A percentile compares a stretch with the other conserved stretches of the same genome.
Evolutionary conservation across 2,329 filamentous ascomycete species (phyloP).

Genomic region (Fusarium hostae): DNA sequence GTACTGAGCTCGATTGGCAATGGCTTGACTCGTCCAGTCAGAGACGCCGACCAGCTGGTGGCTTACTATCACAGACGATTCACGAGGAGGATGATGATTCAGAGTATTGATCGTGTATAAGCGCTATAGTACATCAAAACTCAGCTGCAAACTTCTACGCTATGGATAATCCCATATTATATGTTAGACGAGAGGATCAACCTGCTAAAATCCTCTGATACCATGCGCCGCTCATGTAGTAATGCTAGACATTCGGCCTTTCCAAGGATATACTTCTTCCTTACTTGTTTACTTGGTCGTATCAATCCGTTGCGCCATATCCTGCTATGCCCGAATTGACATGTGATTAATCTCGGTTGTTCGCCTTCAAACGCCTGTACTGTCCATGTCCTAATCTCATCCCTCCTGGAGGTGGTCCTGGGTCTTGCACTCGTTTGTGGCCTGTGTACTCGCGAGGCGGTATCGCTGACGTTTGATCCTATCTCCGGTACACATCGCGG

Average conservation of each 20-base stretch:
- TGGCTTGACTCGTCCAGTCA: constrained; percentile 52
- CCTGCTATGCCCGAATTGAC: constrained; percentile 17
- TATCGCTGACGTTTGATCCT: constrained; percentile 36
- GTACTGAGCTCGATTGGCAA: constrained; percentile 54
- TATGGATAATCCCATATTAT: constrained; percentile 16
- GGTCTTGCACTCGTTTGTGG: neutral
- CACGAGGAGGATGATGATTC: constrained; percentile 76
- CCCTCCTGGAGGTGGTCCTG: neutral
- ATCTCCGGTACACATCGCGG: constrained; percentile 63
- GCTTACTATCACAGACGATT: constrained; percentile 73
- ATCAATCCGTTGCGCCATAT: constrained; percentile 36
- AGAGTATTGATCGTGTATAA: constrained; percentile 45
- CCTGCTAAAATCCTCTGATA: neutral
- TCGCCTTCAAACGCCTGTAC: constrained; percentile 34
- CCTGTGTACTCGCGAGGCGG: neutral
- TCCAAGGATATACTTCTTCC: constrained; percentile 16
- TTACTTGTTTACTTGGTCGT: constrained; percentile 1
- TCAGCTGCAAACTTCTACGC: constrained; percentile 7
- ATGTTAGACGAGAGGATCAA: constrained; percentile 11
- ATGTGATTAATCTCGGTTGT: constrained; percentile 16
- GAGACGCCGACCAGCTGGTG: constrained; percentile 56
- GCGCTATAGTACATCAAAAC: neutral
- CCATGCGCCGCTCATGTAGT: constrained; percentile 17
- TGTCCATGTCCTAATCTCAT: neutral
- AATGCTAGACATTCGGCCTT: constrained; percentile 20